Percentiles rank a stretch among this genome's conserved stretches.
Conservation (phyloP, 1,284 basidiomycete species). For the Ceratobasidium sp. region DNA sequence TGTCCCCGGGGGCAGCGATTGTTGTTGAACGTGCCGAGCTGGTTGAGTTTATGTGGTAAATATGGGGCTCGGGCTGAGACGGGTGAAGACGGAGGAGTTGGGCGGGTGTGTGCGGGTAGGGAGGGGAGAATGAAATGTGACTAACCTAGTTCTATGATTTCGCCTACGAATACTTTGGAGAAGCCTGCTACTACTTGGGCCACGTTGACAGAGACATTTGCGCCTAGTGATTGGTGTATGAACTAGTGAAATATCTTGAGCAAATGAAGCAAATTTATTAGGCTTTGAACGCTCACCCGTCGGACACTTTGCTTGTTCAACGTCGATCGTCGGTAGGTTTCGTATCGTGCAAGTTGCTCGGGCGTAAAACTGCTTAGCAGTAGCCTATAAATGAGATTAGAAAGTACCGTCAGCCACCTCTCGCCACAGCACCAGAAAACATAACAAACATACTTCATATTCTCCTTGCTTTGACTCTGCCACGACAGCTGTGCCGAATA, state of each 20-base stretch:
- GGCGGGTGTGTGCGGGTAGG: constrained; percentile 2
- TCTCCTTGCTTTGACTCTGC: constrained; percentile 85
- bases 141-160: constrained; percentile 87
- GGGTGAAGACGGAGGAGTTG: background rate
- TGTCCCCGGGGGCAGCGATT: constrained; percentile 28
- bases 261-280: background rate
- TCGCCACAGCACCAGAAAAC: constrained; percentile 16
- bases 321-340: constrained; percentile 85
- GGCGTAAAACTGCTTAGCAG: constrained; percentile 87
- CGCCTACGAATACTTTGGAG: constrained; percentile 90
- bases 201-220: constrained; percentile 84
- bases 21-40: constrained; percentile 39
- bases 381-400: constrained; percentile 61
- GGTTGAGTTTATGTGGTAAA: constrained; percentile 59
- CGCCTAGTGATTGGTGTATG: constrained; percentile 80
- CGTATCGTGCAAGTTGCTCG: constrained; percentile 87
- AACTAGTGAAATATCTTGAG: background rate
- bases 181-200: constrained; percentile 90
- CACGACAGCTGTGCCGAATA: constrained; percentile 80
- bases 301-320: constrained; percentile 84
- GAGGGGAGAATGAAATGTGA: constrained; percentile 20
- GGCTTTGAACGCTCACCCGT: constrained; percentile 62
- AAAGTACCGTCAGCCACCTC: constrained; percentile 9
- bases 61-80: background rate
- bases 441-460: constrained; percentile 68